phyloP scores from a whole-genome alignment of 2,329 filamentous ascomycete genomes.

The Ascocoryne sarcoides region DNA sequence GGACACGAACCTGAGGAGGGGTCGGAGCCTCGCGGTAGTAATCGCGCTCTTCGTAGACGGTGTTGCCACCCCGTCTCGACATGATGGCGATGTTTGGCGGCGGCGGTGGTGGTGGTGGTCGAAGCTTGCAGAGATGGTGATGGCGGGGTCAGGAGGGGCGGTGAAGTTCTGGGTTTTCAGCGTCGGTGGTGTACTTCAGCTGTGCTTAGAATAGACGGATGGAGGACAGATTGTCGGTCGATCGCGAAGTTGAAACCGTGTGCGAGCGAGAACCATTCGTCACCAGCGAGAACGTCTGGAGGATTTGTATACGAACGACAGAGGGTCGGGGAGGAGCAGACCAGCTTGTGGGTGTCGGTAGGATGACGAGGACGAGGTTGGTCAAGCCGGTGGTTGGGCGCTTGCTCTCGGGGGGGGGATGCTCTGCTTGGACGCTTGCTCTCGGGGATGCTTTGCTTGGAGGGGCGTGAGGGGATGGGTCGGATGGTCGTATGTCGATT shows the following conservation, averaged over 20 bases:
- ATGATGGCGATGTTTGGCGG: too few species aligned
- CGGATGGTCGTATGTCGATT: not conserved
- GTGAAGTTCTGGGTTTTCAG: not conserved
- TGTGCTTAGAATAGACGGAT: too few species aligned
- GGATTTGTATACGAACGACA: too few species aligned
- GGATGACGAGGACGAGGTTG: not conserved
- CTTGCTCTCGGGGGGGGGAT: not conserved
- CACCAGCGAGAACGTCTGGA: too few species aligned
- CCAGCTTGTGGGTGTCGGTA: not conserved
- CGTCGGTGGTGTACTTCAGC: not conserved
- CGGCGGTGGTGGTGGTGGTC: too few species aligned
- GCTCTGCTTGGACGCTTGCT: too few species aligned
- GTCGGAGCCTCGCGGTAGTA: slow-evolving; percentile 17
- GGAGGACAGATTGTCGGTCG: too few species aligned
- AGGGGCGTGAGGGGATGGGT: too few species aligned
- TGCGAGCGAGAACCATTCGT: too few species aligned
- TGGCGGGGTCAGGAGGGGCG: too few species aligned
- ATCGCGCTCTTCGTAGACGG: slow-evolving; percentile 21
- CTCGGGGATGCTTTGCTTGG: too few species aligned
- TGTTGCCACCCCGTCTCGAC: slow-evolving; percentile 11
- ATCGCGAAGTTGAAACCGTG: too few species aligned
- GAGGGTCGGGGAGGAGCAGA: not conserved
- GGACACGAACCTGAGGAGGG: slow-evolving; percentile 16
- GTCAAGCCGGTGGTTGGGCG: not conserved
- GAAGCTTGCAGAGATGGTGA: not conserved